Percentiles rank a stretch among this genome's conserved stretches.
phyloP scores from a whole-genome alignment of 257 asterid species.

The Gynochthodes officinalis region DNA sequence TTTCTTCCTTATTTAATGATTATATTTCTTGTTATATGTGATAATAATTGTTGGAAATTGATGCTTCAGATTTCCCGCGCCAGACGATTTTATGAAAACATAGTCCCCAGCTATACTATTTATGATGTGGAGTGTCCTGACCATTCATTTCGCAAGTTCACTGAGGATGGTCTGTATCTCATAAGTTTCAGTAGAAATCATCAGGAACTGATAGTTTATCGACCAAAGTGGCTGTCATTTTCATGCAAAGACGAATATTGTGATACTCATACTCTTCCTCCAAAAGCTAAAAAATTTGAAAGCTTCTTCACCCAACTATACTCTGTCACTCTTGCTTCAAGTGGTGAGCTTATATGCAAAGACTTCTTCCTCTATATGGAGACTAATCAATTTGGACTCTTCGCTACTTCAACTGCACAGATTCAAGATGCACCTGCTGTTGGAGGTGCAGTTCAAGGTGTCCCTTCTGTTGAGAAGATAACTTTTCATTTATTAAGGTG shows the following conservation, averaged over 20 bases:
- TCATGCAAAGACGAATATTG: slow-evolving; percentile 72
- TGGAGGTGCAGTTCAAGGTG: slow-evolving; percentile 89
- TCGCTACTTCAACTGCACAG: slow-evolving; percentile 92
- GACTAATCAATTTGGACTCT: slow-evolving; percentile 71
- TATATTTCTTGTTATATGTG: not conserved
- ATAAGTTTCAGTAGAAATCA: slow-evolving; percentile 89
- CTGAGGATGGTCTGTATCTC: slow-evolving; percentile 90
- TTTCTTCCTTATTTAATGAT: not conserved
- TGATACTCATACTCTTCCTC: slow-evolving; percentile 62
- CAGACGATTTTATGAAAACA: slow-evolving; percentile 85
- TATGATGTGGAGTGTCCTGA: slow-evolving; percentile 92
- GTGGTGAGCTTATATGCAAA: slow-evolving; percentile 90
- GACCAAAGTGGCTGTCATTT: slow-evolving; percentile 90
- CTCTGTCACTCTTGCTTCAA: slow-evolving; percentile 66
- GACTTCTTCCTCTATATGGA: slow-evolving; percentile 84
- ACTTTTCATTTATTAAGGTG: slow-evolving; percentile 95
- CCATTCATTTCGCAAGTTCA: slow-evolving; percentile 88
- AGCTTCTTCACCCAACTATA: slow-evolving; percentile 82
- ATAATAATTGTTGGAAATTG: not conserved
- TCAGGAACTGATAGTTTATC: slow-evolving; percentile 85
- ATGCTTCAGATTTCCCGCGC: slow-evolving; percentile 45
- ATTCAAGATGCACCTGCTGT: slow-evolving; percentile 82
- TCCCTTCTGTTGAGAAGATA: slow-evolving; percentile 84
- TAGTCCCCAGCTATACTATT: slow-evolving; percentile 82
- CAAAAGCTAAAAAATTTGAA: slow-evolving; percentile 78